Base-by-base conservation (phyloP, 495 filamentous ascomycete genomes). In the Barbatosphaeria neglecta region DNA sequence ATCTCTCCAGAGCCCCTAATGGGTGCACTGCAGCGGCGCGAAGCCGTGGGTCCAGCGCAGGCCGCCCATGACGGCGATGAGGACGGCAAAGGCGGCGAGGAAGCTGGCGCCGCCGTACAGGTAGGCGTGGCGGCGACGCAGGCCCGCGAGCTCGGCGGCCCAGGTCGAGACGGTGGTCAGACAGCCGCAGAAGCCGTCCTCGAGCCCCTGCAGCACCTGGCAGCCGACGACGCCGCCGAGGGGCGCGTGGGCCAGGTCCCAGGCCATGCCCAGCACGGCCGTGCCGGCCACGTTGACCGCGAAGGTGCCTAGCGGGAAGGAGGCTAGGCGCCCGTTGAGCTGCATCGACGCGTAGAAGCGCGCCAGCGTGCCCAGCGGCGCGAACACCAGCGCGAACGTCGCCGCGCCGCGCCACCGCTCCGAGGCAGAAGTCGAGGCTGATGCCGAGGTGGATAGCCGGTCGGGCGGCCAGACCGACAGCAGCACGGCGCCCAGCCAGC, bases 81-180 rank as follows among this genome's bases (percentile, higher is more conserved):
- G 57, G 7, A 88, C 61, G 15, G 67, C 78, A 50, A 93, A 60
- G 3, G 74, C 84, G 4, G 72, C 72, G 0, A 60, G 58, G 1
- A 95, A 71, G 61, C 86, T 96, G 31, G 58, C 48, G 0, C 61
- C 56, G 0, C 84, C 88, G 65, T 97, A 97, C 0, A 80, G 45
- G 67, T 90, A 95, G 0, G 81, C 80, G 67, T 89, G 69, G 18
- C 73, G 61, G 24, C 81, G 68, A 52, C 73, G 61, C 59, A 95
- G 56, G 3, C 76, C 79, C 49, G 78, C 77, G 57, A 95, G 56
- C 71, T 97, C 90, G 9, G 70, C 65, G 13, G 92, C 84, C 87
- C 88, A 95, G 5, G 90, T 96, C 54, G 83, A 89, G n/a, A 97
- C 78, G 9, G 90, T 97, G 10, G 90, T 95, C 56, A 87, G 66